A percentile compares a stretch with the other conserved stretches of the same genome.
These are phyloP conservation scores for Colletotrichum sp. DNA, from an alignment of 2,329 filamentous ascomycete genomes.

Conservation along the genomic window DNA sequence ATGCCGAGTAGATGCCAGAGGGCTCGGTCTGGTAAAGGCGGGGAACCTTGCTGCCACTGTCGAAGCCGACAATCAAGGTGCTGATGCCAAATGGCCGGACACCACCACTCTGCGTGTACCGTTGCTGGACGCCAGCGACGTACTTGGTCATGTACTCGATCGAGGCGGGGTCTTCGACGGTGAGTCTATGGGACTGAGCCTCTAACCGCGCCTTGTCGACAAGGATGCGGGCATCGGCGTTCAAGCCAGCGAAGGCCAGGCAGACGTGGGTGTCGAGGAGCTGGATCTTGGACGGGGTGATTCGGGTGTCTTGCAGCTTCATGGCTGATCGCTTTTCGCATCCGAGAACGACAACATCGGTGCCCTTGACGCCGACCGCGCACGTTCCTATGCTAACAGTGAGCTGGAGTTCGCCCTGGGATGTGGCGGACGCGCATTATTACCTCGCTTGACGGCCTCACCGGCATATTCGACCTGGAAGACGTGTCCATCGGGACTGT, in stretches of 20 bases:
- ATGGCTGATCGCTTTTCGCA: conserved; percentile 99
- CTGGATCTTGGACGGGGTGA: conserved; percentile 98
- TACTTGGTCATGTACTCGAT: conserved; percentile 99
- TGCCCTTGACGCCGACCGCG: conserved; percentile 95
- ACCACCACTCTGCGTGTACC: conserved; percentile 98
- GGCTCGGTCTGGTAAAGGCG: conserved; percentile 98
- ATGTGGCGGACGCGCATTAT: conserved; percentile 23
- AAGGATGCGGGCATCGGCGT: conserved; percentile 96
- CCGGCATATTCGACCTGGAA: conserved; percentile 99
- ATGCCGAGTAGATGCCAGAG: conserved; percentile 99
- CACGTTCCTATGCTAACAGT: conserved; percentile 74
- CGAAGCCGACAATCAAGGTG: conserved; percentile 91
- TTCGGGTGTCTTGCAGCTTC: conserved; percentile 99
- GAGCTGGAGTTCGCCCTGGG: conserved; percentile 26
- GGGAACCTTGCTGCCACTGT: conserved; percentile 87
- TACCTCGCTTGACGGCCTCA: conserved; percentile 98
- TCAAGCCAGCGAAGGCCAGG: conserved; percentile 95
- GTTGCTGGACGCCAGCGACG: conserved; percentile 95
- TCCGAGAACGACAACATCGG: conserved; percentile 91
- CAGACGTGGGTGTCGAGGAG: conserved; percentile 95
- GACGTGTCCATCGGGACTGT: conserved; percentile 96
- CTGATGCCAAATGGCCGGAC: conserved; percentile 98
- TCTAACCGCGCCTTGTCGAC: conserved; percentile 98
- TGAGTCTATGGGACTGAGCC: conserved; percentile 95
- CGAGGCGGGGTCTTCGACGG: conserved; percentile 94